Conservation (phyloP, 2,329 filamentous ascomycete species). For the Calonectria crousiana region DNA sequence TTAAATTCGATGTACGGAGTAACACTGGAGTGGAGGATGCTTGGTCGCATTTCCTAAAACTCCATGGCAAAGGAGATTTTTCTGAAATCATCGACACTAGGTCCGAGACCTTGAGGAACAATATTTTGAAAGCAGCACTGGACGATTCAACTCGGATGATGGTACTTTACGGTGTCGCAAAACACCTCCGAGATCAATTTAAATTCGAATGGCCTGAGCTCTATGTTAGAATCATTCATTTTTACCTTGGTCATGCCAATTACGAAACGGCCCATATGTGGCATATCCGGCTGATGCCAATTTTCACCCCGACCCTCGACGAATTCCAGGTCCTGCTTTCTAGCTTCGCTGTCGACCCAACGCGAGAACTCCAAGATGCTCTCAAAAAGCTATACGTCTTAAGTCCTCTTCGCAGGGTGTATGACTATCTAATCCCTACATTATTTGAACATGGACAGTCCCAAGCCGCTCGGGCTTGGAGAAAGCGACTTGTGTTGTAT, state of each 20-base stretch:
- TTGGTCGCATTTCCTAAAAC: constrained; percentile 44
- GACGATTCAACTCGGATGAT: constrained; percentile 40
- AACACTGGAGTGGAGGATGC: constrained; percentile 39
- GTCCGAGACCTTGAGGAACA: constrained; percentile 45
- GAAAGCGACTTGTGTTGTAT: constrained; percentile 54
- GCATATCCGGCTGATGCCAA: constrained; percentile 60
- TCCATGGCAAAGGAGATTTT: constrained; percentile 32
- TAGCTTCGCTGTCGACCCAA: constrained; percentile 55
- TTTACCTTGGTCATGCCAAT: constrained; percentile 55
- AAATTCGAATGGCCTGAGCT: constrained; percentile 62
- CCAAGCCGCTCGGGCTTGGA: constrained; percentile 60
- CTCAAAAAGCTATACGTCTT: constrained; percentile 60
- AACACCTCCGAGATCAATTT: constrained; percentile 52
- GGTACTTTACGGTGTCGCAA: constrained; percentile 42
- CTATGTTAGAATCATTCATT: constrained; percentile 60
- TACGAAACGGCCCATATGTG: constrained; percentile 57
- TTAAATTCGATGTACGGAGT: constrained; percentile 34
- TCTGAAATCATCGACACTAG: constrained; percentile 37
- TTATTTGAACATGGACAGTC: constrained; percentile 62
- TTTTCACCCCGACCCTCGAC: constrained; percentile 56
- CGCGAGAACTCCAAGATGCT: constrained; percentile 52
- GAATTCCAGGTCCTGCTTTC: constrained; percentile 58
- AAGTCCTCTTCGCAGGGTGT: constrained; percentile 58
- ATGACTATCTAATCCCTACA: constrained; percentile 64
- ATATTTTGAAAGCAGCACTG: constrained; percentile 47